These are phyloP conservation scores for Proliferodiscus dingleyae DNA, from an alignment of 2,329 filamentous ascomycete species.

Conservation along the genomic window DNA sequence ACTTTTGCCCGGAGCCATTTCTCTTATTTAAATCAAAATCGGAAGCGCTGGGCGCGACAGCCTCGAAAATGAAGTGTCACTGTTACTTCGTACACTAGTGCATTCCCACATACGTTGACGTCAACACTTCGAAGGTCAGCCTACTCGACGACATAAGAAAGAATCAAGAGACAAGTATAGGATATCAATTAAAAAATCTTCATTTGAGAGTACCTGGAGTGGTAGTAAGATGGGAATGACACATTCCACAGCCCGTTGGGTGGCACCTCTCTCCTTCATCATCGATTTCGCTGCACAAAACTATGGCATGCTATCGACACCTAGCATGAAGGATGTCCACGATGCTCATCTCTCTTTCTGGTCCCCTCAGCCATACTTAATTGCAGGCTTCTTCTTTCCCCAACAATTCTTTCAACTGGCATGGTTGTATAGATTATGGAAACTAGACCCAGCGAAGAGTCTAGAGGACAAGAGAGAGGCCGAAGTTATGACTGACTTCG, in stretches of 20 bases:
- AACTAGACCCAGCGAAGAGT: constrained; percentile 38
- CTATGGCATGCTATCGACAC: constrained; percentile 51
- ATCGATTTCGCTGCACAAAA: constrained; percentile 55
- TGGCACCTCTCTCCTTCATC: constrained; percentile 49
- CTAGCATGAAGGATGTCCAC: constrained; percentile 57
- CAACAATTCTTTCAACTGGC: constrained; percentile 54
- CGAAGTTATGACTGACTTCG: constrained; percentile 47
- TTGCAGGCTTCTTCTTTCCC: constrained; percentile 56
- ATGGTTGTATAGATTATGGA: constrained; percentile 53
- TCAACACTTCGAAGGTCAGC: background rate
- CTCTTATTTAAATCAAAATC: too few relatives aligned
- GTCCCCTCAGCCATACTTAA: constrained; percentile 53
- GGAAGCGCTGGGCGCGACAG: too few relatives aligned
- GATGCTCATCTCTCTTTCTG: constrained; percentile 54
- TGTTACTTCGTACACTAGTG: background rate
- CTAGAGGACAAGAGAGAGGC: constrained; percentile 37
- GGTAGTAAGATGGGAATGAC: constrained; percentile 55
- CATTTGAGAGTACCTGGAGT: background rate
- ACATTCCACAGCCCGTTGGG: constrained; percentile 47
- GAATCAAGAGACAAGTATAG: background rate
- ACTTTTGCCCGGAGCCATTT: too few relatives aligned
- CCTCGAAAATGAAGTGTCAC: too few relatives aligned
- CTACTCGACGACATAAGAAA: background rate
- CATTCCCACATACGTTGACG: constrained; percentile 6
- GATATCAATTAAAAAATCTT: background rate